Percentiles rank a stretch among this genome's conserved stretches.
These are phyloP conservation scores for Hirschioporus abietinus DNA, from an alignment of 768 basidiomycete species.

Conservation along the genomic window DNA sequence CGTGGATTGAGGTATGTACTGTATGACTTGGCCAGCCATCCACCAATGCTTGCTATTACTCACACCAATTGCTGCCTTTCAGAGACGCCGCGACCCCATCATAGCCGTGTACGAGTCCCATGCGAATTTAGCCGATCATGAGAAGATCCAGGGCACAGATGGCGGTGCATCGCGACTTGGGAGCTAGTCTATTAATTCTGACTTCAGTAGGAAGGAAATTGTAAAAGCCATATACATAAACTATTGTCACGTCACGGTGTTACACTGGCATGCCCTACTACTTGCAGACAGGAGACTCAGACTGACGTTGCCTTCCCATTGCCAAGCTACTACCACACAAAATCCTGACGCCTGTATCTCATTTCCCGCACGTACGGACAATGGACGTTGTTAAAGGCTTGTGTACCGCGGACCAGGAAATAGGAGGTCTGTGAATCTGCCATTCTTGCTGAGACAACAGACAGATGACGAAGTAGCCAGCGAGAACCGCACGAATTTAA, in stretches of 20 bases:
- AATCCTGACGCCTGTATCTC: not conserved
- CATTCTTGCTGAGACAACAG: not conserved
- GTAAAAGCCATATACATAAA: too few relatives aligned
- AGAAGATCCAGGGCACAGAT: conserved; percentile 78
- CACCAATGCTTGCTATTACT: not conserved
- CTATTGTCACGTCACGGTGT: too few relatives aligned
- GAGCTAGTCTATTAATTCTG: too few relatives aligned
- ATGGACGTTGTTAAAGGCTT: not conserved
- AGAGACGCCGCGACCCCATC: conserved; percentile 76
- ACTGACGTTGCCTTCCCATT: too few relatives aligned
- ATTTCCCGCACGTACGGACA: not conserved
- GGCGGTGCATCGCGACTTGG: conserved; percentile 23
- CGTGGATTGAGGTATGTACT: conserved; percentile 63
- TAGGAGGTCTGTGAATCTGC: not conserved
- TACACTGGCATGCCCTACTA: too few relatives aligned
- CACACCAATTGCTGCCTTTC: conserved; percentile 3
- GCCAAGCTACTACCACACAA: too few relatives aligned
- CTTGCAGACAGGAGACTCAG: too few relatives aligned
- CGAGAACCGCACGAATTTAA: not conserved
- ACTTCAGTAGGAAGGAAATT: too few relatives aligned
- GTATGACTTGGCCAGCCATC: too few relatives aligned
- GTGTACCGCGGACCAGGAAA: not conserved
- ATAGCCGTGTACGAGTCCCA: conserved; percentile 86
- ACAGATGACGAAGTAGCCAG: not conserved
- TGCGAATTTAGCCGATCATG: conserved; percentile 84